phyloP scores from a whole-genome alignment of 2,329 filamentous ascomycete species.

The Aspergillus japonicus region DNA sequence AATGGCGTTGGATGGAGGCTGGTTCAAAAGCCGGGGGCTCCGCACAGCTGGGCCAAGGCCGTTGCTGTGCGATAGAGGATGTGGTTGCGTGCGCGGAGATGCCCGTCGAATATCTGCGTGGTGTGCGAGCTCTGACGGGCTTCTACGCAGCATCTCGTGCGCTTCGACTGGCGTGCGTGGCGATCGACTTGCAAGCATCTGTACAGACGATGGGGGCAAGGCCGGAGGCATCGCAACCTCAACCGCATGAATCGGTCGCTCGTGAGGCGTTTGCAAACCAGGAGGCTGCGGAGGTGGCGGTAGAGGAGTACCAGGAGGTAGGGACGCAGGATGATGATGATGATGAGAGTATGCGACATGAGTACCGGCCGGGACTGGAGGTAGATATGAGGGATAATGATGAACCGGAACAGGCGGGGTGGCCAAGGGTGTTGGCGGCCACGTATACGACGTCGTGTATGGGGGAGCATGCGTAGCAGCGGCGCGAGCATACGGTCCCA shows the following conservation, averaged over 20 bases:
- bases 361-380: slow-evolving; percentile 33
- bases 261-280: slow-evolving; percentile 31
- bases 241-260: slow-evolving; percentile 32
- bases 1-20: slow-evolving; percentile 20
- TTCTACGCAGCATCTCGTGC: slow-evolving; percentile 29
- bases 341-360: slow-evolving; percentile 34
- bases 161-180: slow-evolving; percentile 27
- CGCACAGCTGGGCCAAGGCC: slow-evolving; percentile 15
- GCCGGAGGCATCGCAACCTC: slow-evolving; percentile 31
- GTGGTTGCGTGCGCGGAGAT: slow-evolving; percentile 33
- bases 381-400: slow-evolving; percentile 39
- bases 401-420: slow-evolving; percentile 42
- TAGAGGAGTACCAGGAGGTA: slow-evolving; percentile 4
- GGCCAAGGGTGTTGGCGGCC: slow-evolving; percentile 46
- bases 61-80: slow-evolving; percentile 23
- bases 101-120: slow-evolving; percentile 36
- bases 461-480: slow-evolving; percentile 39
- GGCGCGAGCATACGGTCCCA: slow-evolving; percentile 55
- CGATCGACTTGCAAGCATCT: slow-evolving; percentile 27
- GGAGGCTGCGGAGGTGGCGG: slow-evolving; percentile 27
- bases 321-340: slow-evolving; percentile 19
- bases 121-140: slow-evolving; percentile 29
- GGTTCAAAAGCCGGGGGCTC: slow-evolving; percentile 31
- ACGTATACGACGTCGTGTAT: slow-evolving; percentile 44
- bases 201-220: slow-evolving; percentile 22